Evolutionary conservation across 345 rosid genomes (phyloP).

Genomic region (Brassica napus): Da-Ae NC_063443.1:18801501-18802000

Average conservation of each 20-base stretch:
- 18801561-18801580: conserved; percentile 54
- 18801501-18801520: conserved; percentile 64
- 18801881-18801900: conserved; percentile 48
- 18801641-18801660: conserved; percentile 57
- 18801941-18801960: conserved; percentile 40
- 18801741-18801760: conserved; percentile 48
- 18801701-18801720: conserved; percentile 51
- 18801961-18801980: conserved; percentile 53
- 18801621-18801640: conserved; percentile 52
- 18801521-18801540: conserved; percentile 61
- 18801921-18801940: conserved; percentile 48
- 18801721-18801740: conserved; percentile 53
- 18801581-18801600: conserved; percentile 61
- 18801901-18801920: conserved; percentile 46
- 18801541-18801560: conserved; percentile 64
- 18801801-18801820: conserved; percentile 47
- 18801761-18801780: conserved; percentile 53
- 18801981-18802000: conserved; percentile 70
- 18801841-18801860: conserved; percentile 49
- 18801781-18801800: conserved; percentile 54
- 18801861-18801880: conserved; percentile 46
- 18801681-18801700: conserved; percentile 51
- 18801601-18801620: conserved; percentile 45
- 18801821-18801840: conserved; percentile 45
- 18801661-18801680: conserved; percentile 57